A percentile compares a stretch with the other conserved stretches of the same genome.
These are phyloP conservation scores for Aphanomyces invadans DNA, from an alignment of 352 stramenopile species.

Conservation along the genomic window DNA sequence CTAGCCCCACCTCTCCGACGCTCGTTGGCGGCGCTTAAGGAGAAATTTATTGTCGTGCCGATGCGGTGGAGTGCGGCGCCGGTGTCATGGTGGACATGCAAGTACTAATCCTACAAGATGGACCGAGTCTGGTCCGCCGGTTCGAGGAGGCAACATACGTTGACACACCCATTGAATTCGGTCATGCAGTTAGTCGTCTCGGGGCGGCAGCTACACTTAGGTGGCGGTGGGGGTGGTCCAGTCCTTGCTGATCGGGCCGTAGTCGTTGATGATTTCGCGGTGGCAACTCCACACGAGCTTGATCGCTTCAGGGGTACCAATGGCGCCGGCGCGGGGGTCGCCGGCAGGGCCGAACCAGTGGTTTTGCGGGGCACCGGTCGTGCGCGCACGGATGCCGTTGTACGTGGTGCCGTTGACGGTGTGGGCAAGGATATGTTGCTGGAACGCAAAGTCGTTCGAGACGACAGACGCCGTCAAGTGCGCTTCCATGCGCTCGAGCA, in stretches of 20 bases:
- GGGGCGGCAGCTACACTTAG: no score
- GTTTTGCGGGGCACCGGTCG: conserved; percentile 92
- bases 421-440: conserved; percentile 89
- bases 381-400: conserved; percentile 91
- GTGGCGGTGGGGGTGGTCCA: conserved; percentile 79
- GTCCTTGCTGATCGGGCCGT: conserved; percentile 52
- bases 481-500: conserved; percentile 93
- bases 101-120: no score
- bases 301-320: conserved; percentile 97
- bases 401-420: conserved; percentile 99
- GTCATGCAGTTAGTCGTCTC: no score
- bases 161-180: no score
- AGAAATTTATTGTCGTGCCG: no score
- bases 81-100: no score
- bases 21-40: no score
- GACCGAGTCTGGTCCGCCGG: no score
- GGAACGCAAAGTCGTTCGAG: conserved; percentile 94
- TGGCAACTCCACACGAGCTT: conserved; percentile 98
- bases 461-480: conserved; percentile 98
- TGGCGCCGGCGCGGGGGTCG: conserved; percentile 93
- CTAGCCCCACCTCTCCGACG: no score
- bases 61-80: no score
- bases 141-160: no score
- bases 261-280: conserved; percentile 95
- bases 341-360: conserved; percentile 96